phyloP scores from a whole-genome alignment of 805 yeast species.

The Candida nitratophila region DNA sequence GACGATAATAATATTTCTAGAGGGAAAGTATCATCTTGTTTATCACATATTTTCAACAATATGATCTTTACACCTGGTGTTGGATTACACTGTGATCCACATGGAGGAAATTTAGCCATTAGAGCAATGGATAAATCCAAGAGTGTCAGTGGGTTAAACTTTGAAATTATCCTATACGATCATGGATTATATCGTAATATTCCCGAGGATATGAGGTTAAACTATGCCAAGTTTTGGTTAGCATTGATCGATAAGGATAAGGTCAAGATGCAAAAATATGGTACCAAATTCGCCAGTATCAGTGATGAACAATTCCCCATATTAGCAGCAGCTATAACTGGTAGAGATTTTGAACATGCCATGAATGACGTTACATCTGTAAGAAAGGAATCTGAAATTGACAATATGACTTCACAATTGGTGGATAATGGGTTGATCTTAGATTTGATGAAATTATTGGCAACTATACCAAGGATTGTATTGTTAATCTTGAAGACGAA shows the following conservation, averaged over 20 bases:
- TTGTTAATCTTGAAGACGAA: conserved; percentile 85
- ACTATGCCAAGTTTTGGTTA: conserved; percentile 90
- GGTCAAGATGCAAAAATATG: conserved; percentile 62
- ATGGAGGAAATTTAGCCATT: conserved; percentile 93
- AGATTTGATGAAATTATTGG: conserved; percentile 71
- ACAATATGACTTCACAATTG: conserved; percentile 57
- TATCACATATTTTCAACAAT: conserved; percentile 84
- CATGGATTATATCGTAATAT: conserved; percentile 91
- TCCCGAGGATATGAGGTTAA: conserved; percentile 65
- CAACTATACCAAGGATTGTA: conserved; percentile 79
- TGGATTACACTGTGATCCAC: conserved; percentile 96
- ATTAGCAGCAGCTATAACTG: conserved; percentile 91
- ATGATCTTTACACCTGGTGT: conserved; percentile 95
- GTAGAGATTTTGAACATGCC: conserved; percentile 79
- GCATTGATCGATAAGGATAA: conserved; percentile 70
- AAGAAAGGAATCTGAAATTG: conserved; percentile 58
- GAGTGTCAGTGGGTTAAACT: conserved; percentile 50
- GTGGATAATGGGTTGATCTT: conserved; percentile 57
- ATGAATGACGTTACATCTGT: conserved; percentile 48
- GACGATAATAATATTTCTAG: conserved; percentile 59
- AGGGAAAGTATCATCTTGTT: conserved; percentile 73
- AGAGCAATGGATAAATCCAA: conserved; percentile 31
- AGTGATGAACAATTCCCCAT: conserved; percentile 71
- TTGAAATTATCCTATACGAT: conserved; percentile 87
- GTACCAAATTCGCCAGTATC: conserved; percentile 73